Evolutionary conservation across 352 stramenopile species (phyloP).

Genomic region (Blastocystis sp.): DNA sequence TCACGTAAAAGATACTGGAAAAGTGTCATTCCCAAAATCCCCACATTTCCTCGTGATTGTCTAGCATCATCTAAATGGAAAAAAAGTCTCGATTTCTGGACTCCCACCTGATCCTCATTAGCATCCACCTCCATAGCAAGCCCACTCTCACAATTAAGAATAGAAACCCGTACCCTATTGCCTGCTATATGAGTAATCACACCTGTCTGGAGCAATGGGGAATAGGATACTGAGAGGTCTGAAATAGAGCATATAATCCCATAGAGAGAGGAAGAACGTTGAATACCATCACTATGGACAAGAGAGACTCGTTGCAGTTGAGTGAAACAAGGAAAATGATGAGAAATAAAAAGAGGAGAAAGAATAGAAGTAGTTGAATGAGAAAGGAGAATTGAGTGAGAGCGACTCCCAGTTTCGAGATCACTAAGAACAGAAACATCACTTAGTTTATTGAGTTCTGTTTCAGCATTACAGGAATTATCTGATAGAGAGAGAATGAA

Average conservation of each 20-base stretch:
- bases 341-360: not conserved
- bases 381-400: not conserved
- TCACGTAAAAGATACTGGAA: slow-evolving; percentile 16
- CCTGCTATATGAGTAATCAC: slow-evolving; percentile 38
- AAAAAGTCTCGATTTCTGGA: slow-evolving; percentile 48
- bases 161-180: not conserved
- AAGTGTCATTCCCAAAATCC: not conserved
- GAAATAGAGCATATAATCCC: slow-evolving; percentile 44
- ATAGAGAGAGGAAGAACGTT: slow-evolving; percentile 38
- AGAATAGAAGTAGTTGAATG: not conserved
- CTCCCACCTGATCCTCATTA: slow-evolving; percentile 1
- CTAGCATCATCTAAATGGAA: slow-evolving; percentile 54
- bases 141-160: slow-evolving; percentile 38
- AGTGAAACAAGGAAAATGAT: slow-evolving; percentile 11
- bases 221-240: not conserved
- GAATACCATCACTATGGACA: slow-evolving; percentile 25
- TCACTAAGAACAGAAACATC: slow-evolving; percentile 53
- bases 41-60: slow-evolving; percentile 56
- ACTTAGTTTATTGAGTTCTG: slow-evolving; percentile 2
- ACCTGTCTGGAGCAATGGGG: slow-evolving; percentile 13
- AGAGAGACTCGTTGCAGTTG: not conserved
- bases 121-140: not conserved
- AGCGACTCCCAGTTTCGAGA: slow-evolving; percentile 22
- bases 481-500: slow-evolving; percentile 34
- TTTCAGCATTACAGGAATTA: not conserved